Evolutionary conservation across 371 early-diverging fungal species (phyloP).

Genomic region (Saksenaea vasiformis): DNA sequence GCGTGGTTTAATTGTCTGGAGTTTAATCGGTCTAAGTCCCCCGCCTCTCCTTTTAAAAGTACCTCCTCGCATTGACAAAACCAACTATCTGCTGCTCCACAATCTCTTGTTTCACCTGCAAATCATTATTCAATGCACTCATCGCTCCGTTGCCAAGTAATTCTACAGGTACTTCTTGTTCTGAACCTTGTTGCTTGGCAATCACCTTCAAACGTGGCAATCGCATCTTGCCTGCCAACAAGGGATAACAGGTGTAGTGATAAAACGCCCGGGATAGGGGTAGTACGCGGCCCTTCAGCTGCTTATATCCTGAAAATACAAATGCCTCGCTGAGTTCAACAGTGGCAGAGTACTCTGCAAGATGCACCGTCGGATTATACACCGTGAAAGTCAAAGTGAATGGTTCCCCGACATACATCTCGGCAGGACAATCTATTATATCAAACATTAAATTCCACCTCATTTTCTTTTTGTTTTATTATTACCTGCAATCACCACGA

Average conservation of each 20-base stretch:
- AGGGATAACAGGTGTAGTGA: slow-evolving; percentile 48
- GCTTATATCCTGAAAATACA: slow-evolving; percentile 74
- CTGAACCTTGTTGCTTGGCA: slow-evolving; percentile 36
- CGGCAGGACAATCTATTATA: slow-evolving; percentile 46
- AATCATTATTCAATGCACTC: slow-evolving; percentile 22
- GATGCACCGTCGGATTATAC: slow-evolving; percentile 60
- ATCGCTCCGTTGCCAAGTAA: slow-evolving; percentile 23
- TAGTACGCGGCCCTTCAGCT: slow-evolving; percentile 54
- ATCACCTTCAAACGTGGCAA: slow-evolving; percentile 56
- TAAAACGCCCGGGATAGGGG: slow-evolving; percentile 47
- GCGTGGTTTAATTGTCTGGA: slow-evolving; percentile 1
- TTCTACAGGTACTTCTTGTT: slow-evolving; percentile 39
- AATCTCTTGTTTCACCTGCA: slow-evolving; percentile 15
- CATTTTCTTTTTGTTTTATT: not conserved
- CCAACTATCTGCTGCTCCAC: slow-evolving; percentile 17
- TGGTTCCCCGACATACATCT: slow-evolving; percentile 57
- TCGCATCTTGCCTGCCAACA: slow-evolving; percentile 53
- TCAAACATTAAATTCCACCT: not conserved
- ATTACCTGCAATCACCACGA: slow-evolving; percentile 45
- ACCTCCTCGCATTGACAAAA: slow-evolving; percentile 33
- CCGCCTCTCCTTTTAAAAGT: slow-evolving; percentile 11
- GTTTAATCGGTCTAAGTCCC: not conserved
- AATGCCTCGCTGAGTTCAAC: slow-evolving; percentile 75
- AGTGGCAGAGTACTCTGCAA: slow-evolving; percentile 57
- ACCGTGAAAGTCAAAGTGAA: slow-evolving; percentile 62